A percentile compares a stretch with the other conserved stretches of the same genome.
Conservation (phyloP, 257 asterid species). For the Rehmannia glutinosa region DNA sequence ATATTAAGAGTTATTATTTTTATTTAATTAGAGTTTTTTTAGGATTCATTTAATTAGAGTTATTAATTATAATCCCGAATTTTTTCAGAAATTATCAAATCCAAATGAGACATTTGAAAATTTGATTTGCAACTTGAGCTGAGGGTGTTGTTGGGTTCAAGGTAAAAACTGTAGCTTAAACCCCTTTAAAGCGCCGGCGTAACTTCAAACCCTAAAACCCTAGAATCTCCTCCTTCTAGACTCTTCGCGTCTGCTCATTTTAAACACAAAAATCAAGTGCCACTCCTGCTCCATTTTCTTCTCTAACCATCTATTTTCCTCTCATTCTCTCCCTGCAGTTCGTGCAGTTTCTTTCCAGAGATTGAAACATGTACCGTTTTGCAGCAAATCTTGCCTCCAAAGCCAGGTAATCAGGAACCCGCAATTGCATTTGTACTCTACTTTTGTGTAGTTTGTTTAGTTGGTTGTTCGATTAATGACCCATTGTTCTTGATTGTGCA, state of each 20-base stretch:
- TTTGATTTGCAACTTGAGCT: too few species aligned
- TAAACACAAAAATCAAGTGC: not conserved
- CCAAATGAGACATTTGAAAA: too few species aligned
- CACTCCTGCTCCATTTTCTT: not conserved
- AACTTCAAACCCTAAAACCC: constrained; percentile 45
- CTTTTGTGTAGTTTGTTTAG: not conserved
- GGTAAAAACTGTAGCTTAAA: too few species aligned
- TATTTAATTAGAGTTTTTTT: too few species aligned
- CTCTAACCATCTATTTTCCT: not conserved
- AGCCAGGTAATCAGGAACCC: constrained; percentile 36
- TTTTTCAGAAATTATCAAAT: too few species aligned
- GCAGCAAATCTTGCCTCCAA: constrained; percentile 84
- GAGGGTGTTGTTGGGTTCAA: too few species aligned
- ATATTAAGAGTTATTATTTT: too few species aligned
- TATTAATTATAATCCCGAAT: too few species aligned
- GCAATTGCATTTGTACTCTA: too few species aligned
- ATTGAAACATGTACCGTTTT: constrained; percentile 59
- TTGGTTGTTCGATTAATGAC: not conserved
- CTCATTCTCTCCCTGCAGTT: not conserved
- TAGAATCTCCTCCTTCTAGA: constrained; percentile 54
- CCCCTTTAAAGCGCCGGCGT: constrained; percentile 22
- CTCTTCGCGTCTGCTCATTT: constrained; percentile 41
- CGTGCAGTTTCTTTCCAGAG: not conserved
- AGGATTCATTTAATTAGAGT: too few species aligned
- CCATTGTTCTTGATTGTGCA: constrained; percentile 19